Evolutionary conservation across 306 rosid genomes (phyloP).

Genomic region (Quercus dentata): DNA sequence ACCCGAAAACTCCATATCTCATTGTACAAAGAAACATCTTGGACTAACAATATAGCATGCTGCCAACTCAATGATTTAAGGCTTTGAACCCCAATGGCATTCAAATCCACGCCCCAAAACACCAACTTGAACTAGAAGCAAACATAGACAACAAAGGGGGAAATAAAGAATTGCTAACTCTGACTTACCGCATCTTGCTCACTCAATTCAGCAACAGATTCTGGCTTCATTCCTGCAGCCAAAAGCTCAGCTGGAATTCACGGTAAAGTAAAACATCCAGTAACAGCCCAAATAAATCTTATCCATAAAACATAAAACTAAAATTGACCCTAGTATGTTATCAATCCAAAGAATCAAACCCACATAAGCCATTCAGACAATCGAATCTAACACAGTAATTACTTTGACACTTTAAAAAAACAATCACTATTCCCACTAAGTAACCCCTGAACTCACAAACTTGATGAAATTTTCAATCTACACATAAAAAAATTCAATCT

Average conservation of each 20-base stretch:
- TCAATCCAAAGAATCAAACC: background rate
- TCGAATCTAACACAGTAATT: background rate
- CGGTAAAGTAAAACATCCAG: constrained; percentile 18
- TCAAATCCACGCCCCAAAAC: background rate
- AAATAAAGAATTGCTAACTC: background rate
- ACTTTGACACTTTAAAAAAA: no score
- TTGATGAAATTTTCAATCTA: no score
- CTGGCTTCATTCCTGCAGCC: constrained; percentile 25
- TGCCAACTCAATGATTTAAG: background rate
- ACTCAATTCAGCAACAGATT: constrained; percentile 20
- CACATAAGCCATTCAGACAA: background rate
- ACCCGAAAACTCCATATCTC: background rate
- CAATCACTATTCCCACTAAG: background rate
- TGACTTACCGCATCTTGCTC: constrained; percentile 37
- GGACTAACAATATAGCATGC: background rate
- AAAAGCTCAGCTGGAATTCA: constrained; percentile 34
- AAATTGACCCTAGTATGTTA: background rate
- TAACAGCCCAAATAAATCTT: background rate
- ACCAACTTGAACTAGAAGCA: constrained; percentile 12
- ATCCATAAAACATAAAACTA: background rate
- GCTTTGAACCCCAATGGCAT: background rate
- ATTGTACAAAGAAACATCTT: background rate
- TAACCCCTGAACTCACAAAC: background rate
- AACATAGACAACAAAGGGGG: background rate
- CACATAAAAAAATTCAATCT: background rate